Base-by-base conservation (phyloP, 139 green algal species). In the Coccomyxa sp. region DNA sequence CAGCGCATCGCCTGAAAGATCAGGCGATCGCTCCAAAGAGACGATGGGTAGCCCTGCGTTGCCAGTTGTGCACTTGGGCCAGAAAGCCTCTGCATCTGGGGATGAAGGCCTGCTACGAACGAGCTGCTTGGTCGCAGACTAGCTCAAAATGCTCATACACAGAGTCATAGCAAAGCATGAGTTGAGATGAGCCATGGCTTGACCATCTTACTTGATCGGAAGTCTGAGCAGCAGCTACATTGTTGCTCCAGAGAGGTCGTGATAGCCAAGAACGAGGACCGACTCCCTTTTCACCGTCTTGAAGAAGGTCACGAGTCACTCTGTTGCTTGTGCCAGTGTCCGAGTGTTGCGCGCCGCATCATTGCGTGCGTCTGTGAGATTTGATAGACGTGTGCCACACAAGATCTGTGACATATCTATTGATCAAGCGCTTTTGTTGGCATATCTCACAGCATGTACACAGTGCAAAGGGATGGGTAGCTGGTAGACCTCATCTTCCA, bases 171-270 rank as follows among this genome's bases (percentile, higher is more conserved):
- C 50, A 64, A 64, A 22, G 50, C 50, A 64, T 64, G 50, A 64
- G 50, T 64, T 64, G 50, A 64, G 50, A 64, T 64, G 50, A 64
- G 50, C n/a, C n/a, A n/a, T n/a, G n/a, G n/a, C n/a, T n/a, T n/a
- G n/a, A n/a, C 50, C 50, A 22, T 31, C 50, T 64, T 64, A 31
- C 50, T 64, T 64, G 50, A 64, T 64, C 50, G 50, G 18, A 64
- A 64, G 50, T 64, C 27, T 64, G 22, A 64, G 50, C 22, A 64
- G 50, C 50, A 64, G 50, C 50, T 64, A 64, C 50, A 64, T 64
- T 22, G 50, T 64, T 64, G 50, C 50, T 31, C 50, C 50, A 64
- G 50, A 64, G 50, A 64, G 50, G 50, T 64, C 50, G 50, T 64
- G 50, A 10, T 18, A 64, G 50, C 50, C 50, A 64, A 64, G 50